These are phyloP conservation scores for Agarophyton chilense DNA, from an alignment of 23 red algal genomes.

Conservation along the genomic window DNA sequence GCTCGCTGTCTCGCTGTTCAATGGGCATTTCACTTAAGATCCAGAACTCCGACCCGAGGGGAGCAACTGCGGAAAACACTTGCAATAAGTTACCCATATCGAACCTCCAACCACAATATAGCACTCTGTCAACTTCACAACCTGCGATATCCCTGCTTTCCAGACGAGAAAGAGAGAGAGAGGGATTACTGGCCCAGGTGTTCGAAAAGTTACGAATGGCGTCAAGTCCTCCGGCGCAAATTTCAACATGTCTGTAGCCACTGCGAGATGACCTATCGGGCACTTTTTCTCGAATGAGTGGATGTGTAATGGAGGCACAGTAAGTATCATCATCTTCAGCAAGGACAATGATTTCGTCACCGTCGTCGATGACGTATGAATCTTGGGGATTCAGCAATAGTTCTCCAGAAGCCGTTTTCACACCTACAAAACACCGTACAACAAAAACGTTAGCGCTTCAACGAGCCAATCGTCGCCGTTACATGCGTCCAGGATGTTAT, in stretches of 20 bases:
- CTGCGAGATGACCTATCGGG: neutral
- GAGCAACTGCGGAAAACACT: slow-evolving; percentile 65
- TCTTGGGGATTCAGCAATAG: slow-evolving; percentile 56
- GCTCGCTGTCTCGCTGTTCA: slow-evolving; percentile 61
- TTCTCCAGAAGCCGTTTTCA: slow-evolving; percentile 63
- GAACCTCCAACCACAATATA: slow-evolving; percentile 68
- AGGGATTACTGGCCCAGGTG: slow-evolving; percentile 36
- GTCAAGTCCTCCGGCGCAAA: slow-evolving; percentile 59
- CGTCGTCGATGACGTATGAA: slow-evolving; percentile 62
- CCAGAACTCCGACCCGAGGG: slow-evolving; percentile 68
- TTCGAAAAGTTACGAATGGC: slow-evolving; percentile 58
- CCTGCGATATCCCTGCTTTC: slow-evolving; percentile 40
- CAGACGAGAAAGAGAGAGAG: slow-evolving; percentile 20
- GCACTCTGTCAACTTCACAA: slow-evolving; percentile 34
- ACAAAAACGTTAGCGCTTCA: neutral
- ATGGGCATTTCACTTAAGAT: slow-evolving; percentile 53
- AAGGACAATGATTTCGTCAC: slow-evolving; percentile 66
- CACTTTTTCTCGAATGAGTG: slow-evolving; percentile 63
- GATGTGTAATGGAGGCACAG: slow-evolving; percentile 67
- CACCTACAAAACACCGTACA: slow-evolving; percentile 6
- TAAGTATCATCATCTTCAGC: slow-evolving; percentile 72
- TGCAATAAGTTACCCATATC: slow-evolving; percentile 69
- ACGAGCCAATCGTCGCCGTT: neutral
- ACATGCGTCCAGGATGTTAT: neutral
- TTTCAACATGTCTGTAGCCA: slow-evolving; percentile 37